phyloP scores from a whole-genome alignment of 2,329 filamentous ascomycete genomes.

The Botrytis deweyae region DNA sequence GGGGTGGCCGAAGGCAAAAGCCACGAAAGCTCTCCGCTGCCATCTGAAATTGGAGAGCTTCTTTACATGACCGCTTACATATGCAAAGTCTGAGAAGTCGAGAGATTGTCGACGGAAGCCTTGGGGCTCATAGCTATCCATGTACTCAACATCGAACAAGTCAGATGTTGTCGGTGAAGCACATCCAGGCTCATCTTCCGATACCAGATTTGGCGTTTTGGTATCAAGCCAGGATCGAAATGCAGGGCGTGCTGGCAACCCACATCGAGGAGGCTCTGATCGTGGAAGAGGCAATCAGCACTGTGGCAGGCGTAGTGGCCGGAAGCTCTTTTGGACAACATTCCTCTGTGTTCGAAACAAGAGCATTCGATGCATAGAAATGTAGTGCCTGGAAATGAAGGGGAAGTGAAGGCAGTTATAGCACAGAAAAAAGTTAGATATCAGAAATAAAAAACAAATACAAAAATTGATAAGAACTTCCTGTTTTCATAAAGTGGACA shows the following conservation, averaged over 20 bases:
- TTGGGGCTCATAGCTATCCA: not conserved
- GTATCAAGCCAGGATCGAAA: not conserved
- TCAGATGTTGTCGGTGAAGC: not conserved
- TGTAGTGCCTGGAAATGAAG: not conserved
- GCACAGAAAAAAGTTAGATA: not conserved
- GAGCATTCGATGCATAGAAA: not conserved
- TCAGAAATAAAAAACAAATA: not conserved
- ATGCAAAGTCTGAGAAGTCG: not conserved
- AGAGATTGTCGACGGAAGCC: not conserved
- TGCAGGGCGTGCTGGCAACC: not conserved
- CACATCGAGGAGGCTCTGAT: not conserved
- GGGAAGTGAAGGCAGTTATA: not conserved
- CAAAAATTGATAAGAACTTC: not conserved
- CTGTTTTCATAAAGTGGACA: not conserved
- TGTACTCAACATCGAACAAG: not conserved
- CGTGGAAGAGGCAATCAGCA: not conserved
- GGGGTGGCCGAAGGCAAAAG: constrained; percentile 17
- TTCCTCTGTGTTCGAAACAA: not conserved
- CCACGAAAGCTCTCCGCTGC: not conserved
- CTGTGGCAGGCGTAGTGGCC: not conserved
- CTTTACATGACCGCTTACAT: not conserved
- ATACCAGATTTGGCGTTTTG: constrained; percentile 1
- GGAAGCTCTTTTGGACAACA: not conserved
- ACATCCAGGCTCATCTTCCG: constrained; percentile 2
- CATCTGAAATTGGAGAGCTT: not conserved